Conservation (phyloP, 305 asterid species). For the Coffea humblotiana region DNA sequence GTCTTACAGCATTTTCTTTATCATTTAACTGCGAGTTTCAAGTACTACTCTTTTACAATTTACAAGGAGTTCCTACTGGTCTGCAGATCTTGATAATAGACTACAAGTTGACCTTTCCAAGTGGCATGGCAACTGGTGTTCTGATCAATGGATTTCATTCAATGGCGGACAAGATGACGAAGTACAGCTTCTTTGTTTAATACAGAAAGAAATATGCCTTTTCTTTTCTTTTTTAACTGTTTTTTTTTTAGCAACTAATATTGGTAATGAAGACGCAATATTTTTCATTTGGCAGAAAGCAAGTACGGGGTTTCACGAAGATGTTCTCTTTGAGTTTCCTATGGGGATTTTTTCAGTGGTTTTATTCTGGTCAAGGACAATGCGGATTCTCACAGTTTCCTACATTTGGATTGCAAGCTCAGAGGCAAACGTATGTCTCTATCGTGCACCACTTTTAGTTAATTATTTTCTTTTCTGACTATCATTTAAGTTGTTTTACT, state of each 20-base stretch:
- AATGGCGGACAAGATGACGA: slow-evolving; percentile 20
- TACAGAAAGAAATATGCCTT: background rate
- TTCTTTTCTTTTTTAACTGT: no score
- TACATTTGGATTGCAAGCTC: slow-evolving; percentile 74
- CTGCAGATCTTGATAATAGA: slow-evolving; percentile 54
- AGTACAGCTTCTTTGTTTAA: background rate
- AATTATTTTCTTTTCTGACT: background rate
- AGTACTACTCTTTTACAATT: background rate
- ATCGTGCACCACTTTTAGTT: background rate
- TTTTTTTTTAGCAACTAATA: no score
- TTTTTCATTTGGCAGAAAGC: slow-evolving; percentile 18
- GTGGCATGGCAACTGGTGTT: slow-evolving; percentile 65
- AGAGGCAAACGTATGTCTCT: slow-evolving; percentile 58
- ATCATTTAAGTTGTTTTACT: background rate
- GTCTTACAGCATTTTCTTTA: background rate
- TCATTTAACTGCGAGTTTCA: background rate
- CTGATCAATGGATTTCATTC: slow-evolving; percentile 40
- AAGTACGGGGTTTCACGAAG: slow-evolving; percentile 16
- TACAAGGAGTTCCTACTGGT: background rate
- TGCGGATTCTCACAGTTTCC: slow-evolving; percentile 52
- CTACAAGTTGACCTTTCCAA: slow-evolving; percentile 62
- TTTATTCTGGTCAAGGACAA: slow-evolving; percentile 3
- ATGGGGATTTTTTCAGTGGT: slow-evolving; percentile 19
- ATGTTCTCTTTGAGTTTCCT: slow-evolving; percentile 17
- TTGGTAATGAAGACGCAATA: background rate